Conservation (phyloP, 2,329 filamentous ascomycete genomes). For the Mollisiaceae sp. region DNA sequence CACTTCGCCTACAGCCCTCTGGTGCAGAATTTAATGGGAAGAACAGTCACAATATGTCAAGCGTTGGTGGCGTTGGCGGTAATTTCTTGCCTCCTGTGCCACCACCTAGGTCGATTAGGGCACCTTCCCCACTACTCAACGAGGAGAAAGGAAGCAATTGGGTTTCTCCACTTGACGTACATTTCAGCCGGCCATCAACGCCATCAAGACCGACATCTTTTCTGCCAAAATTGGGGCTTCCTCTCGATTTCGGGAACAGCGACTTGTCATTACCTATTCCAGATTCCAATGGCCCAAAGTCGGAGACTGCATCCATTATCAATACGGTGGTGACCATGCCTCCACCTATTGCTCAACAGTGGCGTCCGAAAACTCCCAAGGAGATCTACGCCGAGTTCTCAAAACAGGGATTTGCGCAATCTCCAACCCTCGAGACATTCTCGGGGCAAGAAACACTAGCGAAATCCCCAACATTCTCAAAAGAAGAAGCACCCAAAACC, state of each 20-base stretch:
- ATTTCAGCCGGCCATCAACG: slow-evolving; percentile 32
- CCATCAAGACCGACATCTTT: slow-evolving; percentile 29
- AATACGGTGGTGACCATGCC: slow-evolving; percentile 18
- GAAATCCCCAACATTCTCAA: slow-evolving; percentile 8
- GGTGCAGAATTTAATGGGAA: slow-evolving; percentile 4
- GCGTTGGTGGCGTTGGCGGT: slow-evolving; percentile 24
- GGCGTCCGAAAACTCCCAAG: neutral
- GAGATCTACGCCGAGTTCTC: neutral
- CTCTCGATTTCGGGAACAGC: slow-evolving; percentile 21
- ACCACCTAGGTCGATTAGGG: slow-evolving; percentile 18
- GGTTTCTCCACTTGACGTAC: slow-evolving; percentile 36
- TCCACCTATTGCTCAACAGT: neutral
- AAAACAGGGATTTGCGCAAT: neutral
- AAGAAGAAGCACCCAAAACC: neutral
- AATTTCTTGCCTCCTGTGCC: slow-evolving; percentile 30
- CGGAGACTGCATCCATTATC: slow-evolving; percentile 26
- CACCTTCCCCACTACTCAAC: slow-evolving; percentile 16
- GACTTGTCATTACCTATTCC: slow-evolving; percentile 16
- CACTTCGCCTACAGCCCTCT: slow-evolving; percentile 27
- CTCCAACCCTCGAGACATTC: neutral
- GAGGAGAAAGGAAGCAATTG: slow-evolving; percentile 21
- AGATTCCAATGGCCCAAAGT: slow-evolving; percentile 20
- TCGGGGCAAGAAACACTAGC: neutral
- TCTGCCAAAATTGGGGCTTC: slow-evolving; percentile 30
- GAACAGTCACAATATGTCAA: slow-evolving; percentile 16